phyloP scores from a whole-genome alignment of 768 basidiomycete species.

The Termitomyces bulborhizus region DNA sequence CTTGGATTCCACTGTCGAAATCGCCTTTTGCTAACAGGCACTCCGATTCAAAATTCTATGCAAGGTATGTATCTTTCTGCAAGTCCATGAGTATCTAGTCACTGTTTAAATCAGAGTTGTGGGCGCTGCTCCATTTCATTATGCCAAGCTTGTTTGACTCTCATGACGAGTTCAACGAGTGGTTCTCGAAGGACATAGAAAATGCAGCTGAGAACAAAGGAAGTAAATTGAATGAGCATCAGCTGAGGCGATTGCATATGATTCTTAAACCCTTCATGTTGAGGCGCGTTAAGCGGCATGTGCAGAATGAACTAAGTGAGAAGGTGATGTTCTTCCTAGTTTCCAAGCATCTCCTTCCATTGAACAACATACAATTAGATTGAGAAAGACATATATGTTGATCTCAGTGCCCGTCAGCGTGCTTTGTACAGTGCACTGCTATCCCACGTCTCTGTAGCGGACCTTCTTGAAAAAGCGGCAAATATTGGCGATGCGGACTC shows the following conservation, averaged over 20 bases:
- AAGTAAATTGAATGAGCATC: conserved; percentile 89
- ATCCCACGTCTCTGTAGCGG: conserved; percentile 91
- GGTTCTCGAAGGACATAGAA: conserved; percentile 99
- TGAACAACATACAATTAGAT: conserved; percentile 48
- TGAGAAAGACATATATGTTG: conserved; percentile 92
- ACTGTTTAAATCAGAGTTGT: conserved; percentile 59
- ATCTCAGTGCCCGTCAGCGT: conserved; percentile 89
- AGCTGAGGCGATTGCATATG: conserved; percentile 93
- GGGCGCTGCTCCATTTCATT: conserved; percentile 98
- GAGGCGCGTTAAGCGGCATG: conserved; percentile 92
- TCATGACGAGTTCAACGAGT: conserved; percentile 98
- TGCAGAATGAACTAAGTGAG: conserved; percentile 99
- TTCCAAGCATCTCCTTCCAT: not conserved
- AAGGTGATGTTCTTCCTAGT: conserved; percentile 51
- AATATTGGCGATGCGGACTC: conserved; percentile 88
- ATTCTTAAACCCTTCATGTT: conserved; percentile 99
- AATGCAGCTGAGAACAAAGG: conserved; percentile 89
- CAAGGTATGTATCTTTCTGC: conserved; percentile 56
- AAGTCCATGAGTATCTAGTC: not conserved
- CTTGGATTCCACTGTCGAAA: conserved; percentile 96
- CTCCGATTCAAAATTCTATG: conserved; percentile 99
- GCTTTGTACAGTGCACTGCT: conserved; percentile 84
- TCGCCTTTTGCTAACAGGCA: conserved; percentile 90
- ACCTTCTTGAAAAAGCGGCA: conserved; percentile 89
- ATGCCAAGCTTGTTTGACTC: conserved; percentile 99